A percentile compares a stretch with the other conserved stretches of the same genome.
Evolutionary conservation across 2,329 filamentous ascomycete genomes (phyloP).

Genomic region (Paracorniculantispora psalliotae): DNA sequence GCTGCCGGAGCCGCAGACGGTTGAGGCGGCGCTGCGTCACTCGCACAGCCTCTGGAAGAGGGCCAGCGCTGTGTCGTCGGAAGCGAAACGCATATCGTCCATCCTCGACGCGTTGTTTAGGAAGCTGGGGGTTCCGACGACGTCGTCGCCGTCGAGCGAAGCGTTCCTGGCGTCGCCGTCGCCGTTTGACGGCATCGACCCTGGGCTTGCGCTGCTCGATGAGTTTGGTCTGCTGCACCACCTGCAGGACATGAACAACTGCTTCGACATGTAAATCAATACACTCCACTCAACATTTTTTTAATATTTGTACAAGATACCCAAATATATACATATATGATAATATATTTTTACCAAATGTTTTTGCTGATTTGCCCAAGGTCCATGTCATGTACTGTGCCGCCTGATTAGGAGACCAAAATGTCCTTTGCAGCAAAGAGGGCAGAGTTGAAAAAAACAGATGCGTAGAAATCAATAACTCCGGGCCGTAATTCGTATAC

Average conservation of each 20-base stretch:
- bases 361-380: neutral
- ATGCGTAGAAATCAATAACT: neutral
- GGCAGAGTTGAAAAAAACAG: neutral
- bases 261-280: slow-evolving; percentile 3
- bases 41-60: slow-evolving; percentile 8
- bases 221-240: slow-evolving; percentile 11
- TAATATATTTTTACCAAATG: neutral
- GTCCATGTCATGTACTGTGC: slow-evolving; percentile 3
- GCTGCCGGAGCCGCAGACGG: neutral
- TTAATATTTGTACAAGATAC: neutral
- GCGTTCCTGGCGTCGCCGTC: neutral
- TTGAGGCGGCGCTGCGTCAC: slow-evolving; percentile 7
- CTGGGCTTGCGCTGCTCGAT: slow-evolving; percentile 3
- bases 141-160: neutral
- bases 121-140: neutral
- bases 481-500: slow-evolving; percentile 8
- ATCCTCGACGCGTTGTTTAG: slow-evolving; percentile 2
- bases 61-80: neutral
- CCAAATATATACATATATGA: neutral
- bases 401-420: neutral
- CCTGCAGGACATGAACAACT: slow-evolving; percentile 15
- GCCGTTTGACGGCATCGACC: slow-evolving; percentile 1
- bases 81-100: slow-evolving; percentile 3
- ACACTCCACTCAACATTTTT: neutral
- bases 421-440: neutral